A percentile compares a stretch with the other conserved stretches of the same genome.
phyloP scores from a whole-genome alignment of 768 basidiomycete genomes.

The Mrakia gelida region DNA sequence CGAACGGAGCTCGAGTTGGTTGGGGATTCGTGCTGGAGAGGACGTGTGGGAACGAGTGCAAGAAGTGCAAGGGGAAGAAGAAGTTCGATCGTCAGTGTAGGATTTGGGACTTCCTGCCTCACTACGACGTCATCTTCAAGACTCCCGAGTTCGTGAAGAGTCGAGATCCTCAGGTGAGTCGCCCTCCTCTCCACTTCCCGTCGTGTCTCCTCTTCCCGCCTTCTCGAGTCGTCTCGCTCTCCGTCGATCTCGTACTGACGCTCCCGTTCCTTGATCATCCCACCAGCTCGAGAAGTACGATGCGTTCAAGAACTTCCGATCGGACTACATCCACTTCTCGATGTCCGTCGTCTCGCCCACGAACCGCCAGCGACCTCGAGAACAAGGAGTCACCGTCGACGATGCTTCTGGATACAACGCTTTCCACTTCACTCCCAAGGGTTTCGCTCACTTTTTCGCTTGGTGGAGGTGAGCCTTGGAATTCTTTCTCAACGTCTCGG shows the following conservation, averaged over 20 bases:
- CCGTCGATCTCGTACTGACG: not conserved
- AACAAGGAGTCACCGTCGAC: conserved; percentile 16
- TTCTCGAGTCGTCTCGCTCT: not conserved
- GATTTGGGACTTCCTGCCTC: conserved; percentile 71
- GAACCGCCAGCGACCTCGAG: conserved; percentile 17
- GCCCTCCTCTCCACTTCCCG: not conserved
- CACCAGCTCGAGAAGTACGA: conserved; percentile 47
- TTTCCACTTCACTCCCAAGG: conserved; percentile 77
- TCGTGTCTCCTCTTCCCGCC: not conserved
- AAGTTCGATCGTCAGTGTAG: conserved; percentile 74
- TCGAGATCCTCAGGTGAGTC: conserved; percentile 36
- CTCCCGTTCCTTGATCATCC: conserved; percentile 9
- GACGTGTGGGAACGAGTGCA: conserved; percentile 67
- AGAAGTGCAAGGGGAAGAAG: conserved; percentile 53
- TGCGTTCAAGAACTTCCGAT: conserved; percentile 82
- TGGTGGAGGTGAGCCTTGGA: conserved; percentile 60
- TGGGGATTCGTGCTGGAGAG: conserved; percentile 67
- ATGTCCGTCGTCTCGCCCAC: conserved; percentile 72
- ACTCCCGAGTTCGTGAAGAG: conserved; percentile 37
- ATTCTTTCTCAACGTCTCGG: not conserved
- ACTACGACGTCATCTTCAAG: conserved; percentile 66
- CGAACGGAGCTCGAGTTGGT: conserved; percentile 80
- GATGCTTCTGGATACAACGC: conserved; percentile 53
- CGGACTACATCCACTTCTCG: conserved; percentile 88
- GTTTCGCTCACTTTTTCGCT: conserved; percentile 82